Evolutionary conservation across 2,329 filamentous ascomycete genomes (phyloP), one percentile per base, ranked within the genome.

Genomic region (Xylaria digitata): DNA sequence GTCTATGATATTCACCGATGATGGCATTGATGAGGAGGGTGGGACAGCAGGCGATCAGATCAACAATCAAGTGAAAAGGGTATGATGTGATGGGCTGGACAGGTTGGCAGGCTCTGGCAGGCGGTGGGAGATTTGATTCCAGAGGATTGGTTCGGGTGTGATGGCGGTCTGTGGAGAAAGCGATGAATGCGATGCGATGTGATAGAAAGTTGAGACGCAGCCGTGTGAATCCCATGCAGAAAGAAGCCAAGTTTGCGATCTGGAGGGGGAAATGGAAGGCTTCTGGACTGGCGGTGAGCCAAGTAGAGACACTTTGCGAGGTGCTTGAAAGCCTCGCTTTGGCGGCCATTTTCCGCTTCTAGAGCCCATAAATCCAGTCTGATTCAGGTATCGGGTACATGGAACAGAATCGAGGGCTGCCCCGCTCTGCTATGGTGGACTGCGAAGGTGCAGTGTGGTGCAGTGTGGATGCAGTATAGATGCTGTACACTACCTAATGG

Each of bases 201-300:
- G 65, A 67, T 64, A 45, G 15, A 58, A 60, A 54, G 67, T 67
- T 61, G 63, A 64, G 56, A 66, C 40, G 56, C 67, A 67, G 53
- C 64, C 58, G 66, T 69, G 64, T 57, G 67, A 69, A 69, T 66
- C 67, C 55, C 63, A 69, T 67, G 66, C 66, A 68, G 34, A 13
- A 49, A 55, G 61, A 50, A 63, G 57, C 65, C 34, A 54, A 54
- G 52, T 58, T 58, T 66, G 67, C 63, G 66, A 66, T 62, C 66
- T 69, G 66, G 66, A 67, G 63, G 63, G 64, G 69, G 60, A 60
- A 63, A 57, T 67, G 40, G 56, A 64, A 64, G 57, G 57, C 46
- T 69, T 65, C 69, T 65, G 66, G 69, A 71, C 69, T 71, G 67
- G 69, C 69, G 69, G 69, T 71, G 69, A 71, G 67, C 56, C 21